phyloP scores from a whole-genome alignment of 139 green algal species.

The Medakamo hakoo region DNA sequence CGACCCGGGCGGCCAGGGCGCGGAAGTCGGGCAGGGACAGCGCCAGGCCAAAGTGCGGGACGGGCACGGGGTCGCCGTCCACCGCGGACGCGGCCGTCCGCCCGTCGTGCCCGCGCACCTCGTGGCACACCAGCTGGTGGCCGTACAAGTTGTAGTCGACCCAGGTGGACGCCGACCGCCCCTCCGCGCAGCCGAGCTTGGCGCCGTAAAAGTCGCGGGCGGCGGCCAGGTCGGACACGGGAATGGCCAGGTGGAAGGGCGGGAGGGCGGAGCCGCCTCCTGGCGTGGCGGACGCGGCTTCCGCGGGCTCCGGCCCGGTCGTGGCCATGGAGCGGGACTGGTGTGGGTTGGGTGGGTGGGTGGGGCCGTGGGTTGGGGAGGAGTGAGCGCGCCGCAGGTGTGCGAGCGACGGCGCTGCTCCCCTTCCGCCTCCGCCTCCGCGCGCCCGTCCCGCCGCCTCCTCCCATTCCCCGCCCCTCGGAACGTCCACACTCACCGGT shows the following conservation, averaged over 20 bases:
- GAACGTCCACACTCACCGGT: too few species aligned
- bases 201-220: constrained; percentile 59
- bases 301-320: too few species aligned
- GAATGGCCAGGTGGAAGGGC: constrained; percentile 67
- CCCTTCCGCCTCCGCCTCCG: too few species aligned
- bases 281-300: too few species aligned
- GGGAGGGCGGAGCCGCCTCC: constrained; percentile 6
- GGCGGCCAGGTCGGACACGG: constrained; percentile 39
- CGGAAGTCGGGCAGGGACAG: constrained; percentile 53
- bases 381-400: too few species aligned
- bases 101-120: constrained; percentile 40
- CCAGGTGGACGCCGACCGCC: constrained; percentile 37
- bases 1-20: constrained; percentile 34
- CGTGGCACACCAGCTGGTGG: constrained; percentile 58
- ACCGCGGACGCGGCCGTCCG: constrained; percentile 21
- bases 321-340: too few species aligned
- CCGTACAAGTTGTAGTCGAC: constrained; percentile 66
- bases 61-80: constrained; percentile 68
- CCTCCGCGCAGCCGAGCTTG: constrained; percentile 41
- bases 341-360: too few species aligned
- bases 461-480: too few species aligned
- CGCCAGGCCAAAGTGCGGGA: constrained; percentile 66
- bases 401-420: too few species aligned
- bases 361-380: too few species aligned
- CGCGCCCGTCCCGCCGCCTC: too few species aligned